A percentile compares a stretch with the other conserved stretches of the same genome.
phyloP scores from a whole-genome alignment of 805 yeast genomes.

The Candida nemodendra region DNA sequence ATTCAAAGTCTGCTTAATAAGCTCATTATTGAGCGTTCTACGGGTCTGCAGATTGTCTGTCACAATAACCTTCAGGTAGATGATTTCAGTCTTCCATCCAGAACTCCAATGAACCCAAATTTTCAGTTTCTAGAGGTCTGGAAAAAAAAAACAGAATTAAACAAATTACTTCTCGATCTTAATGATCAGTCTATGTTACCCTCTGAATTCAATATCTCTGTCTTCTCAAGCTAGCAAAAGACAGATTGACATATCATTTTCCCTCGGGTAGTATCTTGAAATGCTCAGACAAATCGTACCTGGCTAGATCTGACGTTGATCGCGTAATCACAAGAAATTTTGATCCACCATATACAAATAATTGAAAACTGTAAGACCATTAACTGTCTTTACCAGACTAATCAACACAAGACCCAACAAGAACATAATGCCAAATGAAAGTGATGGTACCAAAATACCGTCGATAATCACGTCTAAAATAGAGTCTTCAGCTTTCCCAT shows the following conservation, averaged over 20 bases:
- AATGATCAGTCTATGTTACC: background rate
- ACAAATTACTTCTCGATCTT: too few relatives aligned
- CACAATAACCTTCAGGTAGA: slow-evolving; percentile 21
- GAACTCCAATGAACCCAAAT: slow-evolving; percentile 17
- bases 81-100: slow-evolving; percentile 29
- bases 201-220: background rate
- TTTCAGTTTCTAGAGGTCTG: slow-evolving; percentile 10
- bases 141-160: background rate
- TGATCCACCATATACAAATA: too few relatives aligned
- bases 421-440: background rate
- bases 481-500: background rate
- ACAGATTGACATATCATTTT: too few relatives aligned
- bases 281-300: too few relatives aligned
- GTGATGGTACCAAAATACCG: background rate
- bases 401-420: too few relatives aligned
- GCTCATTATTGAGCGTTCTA: slow-evolving; percentile 28
- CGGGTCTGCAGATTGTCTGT: slow-evolving; percentile 13
- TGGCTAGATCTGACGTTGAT: too few relatives aligned
- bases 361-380: too few relatives aligned
- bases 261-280: too few relatives aligned
- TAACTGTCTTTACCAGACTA: too few relatives aligned
- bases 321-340: too few relatives aligned
- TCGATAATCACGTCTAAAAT: slow-evolving; percentile 7
- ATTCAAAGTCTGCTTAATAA: slow-evolving; percentile 16
- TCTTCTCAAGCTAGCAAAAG: too few relatives aligned